These are phyloP conservation scores for Pseudopyrenochaeta lycopersici DNA, from an alignment of 2,329 filamentous ascomycete species.

Conservation along the genomic window DNA sequence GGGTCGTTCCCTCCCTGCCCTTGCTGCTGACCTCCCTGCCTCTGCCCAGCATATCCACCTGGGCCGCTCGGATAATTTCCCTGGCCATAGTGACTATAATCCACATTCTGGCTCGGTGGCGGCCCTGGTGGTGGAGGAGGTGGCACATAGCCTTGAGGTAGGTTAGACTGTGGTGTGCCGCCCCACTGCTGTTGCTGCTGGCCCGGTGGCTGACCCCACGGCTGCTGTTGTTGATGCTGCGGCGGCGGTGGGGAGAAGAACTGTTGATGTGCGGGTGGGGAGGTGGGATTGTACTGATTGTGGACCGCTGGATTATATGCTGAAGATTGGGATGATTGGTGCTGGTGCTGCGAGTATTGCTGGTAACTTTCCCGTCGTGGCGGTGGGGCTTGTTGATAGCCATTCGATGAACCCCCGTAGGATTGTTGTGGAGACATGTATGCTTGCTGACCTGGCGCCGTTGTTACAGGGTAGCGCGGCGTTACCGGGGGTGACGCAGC, in stretches of 20 bases:
- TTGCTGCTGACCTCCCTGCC: conserved; percentile 37
- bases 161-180: conserved; percentile 62
- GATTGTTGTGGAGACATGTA: conserved; percentile 46
- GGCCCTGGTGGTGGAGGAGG: conserved; percentile 73
- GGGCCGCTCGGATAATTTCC: conserved; percentile 62
- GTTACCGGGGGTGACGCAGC: conserved; percentile 57
- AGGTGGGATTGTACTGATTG: conserved; percentile 54
- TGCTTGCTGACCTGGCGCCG: conserved; percentile 36
- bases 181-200: conserved; percentile 61
- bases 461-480: conserved; percentile 54
- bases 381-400: conserved; percentile 38
- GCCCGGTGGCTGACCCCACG: conserved; percentile 57
- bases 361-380: conserved; percentile 47
- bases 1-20: conserved; percentile 60
- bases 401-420: conserved; percentile 30
- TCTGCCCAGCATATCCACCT: conserved; percentile 47
- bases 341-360: conserved; percentile 29
- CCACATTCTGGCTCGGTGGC: conserved; percentile 63
- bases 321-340: conserved; percentile 33
- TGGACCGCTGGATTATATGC: conserved; percentile 56
- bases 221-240: conserved; percentile 60
- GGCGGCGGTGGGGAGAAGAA: conserved; percentile 60
- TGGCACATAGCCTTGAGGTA: conserved; percentile 72
- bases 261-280: conserved; percentile 66
- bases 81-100: conserved; percentile 62